Conservation (phyloP, 129 eudicot species). For the Dittrichia graveolens region DNA sequence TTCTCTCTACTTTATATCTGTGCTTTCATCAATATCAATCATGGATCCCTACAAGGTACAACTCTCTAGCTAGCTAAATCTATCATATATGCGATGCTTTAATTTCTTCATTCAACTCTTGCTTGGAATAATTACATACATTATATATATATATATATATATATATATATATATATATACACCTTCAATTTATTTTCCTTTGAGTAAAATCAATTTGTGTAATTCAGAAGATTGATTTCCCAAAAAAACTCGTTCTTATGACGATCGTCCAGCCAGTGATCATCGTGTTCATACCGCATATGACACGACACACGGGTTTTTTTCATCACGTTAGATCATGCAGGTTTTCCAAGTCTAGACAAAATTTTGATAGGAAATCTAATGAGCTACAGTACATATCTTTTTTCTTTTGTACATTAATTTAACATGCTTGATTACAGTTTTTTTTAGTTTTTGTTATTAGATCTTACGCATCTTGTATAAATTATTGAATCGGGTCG, state of each 20-base stretch:
- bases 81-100: too few species aligned
- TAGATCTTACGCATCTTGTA: too few species aligned
- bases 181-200: too few species aligned
- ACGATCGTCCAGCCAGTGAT: not conserved
- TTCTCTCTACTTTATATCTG: conserved; percentile 18
- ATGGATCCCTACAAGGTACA: conserved; percentile 49
- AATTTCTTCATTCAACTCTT: not conserved
- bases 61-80: conserved; percentile 11
- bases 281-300: not conserved
- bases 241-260: not conserved
- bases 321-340: not conserved
- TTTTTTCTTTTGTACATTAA: too few species aligned
- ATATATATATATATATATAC: too few species aligned
- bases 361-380: too few species aligned
- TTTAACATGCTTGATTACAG: too few species aligned
- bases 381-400: not conserved
- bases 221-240: not conserved
- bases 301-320: not conserved
- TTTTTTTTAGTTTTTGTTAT: too few species aligned
- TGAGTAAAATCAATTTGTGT: not conserved
- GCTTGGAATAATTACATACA: too few species aligned
- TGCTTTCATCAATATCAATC: conserved; percentile 31
- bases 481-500: too few species aligned
- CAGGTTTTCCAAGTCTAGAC: not conserved
- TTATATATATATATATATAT: too few species aligned